These are phyloP conservation scores for Thelonectria olida DNA, from an alignment of 2,329 filamentous ascomycete species.

Conservation along the genomic window DNA sequence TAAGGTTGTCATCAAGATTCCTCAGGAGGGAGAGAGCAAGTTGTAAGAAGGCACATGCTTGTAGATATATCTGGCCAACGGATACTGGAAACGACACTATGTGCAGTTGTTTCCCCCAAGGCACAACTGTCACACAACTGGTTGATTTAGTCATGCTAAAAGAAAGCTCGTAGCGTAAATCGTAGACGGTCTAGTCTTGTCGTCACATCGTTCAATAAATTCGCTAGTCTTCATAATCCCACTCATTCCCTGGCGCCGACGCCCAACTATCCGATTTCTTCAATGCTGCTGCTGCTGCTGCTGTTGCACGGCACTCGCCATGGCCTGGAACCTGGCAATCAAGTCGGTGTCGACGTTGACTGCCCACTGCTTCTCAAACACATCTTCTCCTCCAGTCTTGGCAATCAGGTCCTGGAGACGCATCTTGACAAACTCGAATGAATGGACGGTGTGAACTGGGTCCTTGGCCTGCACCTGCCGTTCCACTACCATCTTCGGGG, in stretches of 20 bases:
- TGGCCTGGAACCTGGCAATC: slow-evolving; percentile 65
- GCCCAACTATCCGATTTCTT: background rate
- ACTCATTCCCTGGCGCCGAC: background rate
- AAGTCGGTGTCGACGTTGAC: slow-evolving; percentile 81
- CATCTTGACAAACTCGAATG: slow-evolving; percentile 70
- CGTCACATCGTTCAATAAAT: slow-evolving; percentile 29
- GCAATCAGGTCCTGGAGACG: slow-evolving; percentile 68
- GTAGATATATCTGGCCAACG: too few species aligned
- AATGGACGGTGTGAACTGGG: slow-evolving; percentile 72
- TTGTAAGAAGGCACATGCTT: slow-evolving; percentile 48
- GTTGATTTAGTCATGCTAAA: background rate
- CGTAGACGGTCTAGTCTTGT: slow-evolving; percentile 22
- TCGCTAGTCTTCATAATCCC: slow-evolving; percentile 18
- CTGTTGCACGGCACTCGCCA: slow-evolving; percentile 39
- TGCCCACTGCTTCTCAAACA: slow-evolving; percentile 74
- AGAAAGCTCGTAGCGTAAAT: background rate
- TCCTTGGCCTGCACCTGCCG: slow-evolving; percentile 66
- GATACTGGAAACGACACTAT: too few species aligned
- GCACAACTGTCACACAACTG: too few species aligned
- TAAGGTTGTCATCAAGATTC: slow-evolving; percentile 91
- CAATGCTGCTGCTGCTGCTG: slow-evolving; percentile 24
- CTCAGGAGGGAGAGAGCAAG: slow-evolving; percentile 70
- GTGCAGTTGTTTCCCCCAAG: too few species aligned
- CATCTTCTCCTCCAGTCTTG: slow-evolving; percentile 69
- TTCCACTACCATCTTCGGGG: slow-evolving; percentile 62